These are phyloP conservation scores for Sesbania bispinosa DNA, from an alignment of 306 rosid genomes.

Conservation along the genomic window DNA sequence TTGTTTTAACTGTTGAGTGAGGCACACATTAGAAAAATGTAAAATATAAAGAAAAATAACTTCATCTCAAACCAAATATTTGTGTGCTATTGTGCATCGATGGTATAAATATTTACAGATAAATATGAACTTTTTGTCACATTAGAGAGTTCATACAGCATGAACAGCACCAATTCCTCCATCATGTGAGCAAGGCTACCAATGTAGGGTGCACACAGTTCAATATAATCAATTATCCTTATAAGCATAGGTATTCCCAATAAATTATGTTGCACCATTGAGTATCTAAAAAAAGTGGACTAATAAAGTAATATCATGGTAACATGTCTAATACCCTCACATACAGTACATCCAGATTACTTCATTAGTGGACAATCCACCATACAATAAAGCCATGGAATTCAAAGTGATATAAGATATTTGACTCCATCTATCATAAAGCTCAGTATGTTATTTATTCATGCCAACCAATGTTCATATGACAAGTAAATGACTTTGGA, in stretches of 20 bases:
- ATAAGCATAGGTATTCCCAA: not conserved
- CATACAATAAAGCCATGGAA: not conserved
- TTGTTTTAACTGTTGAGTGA: constrained; percentile 50
- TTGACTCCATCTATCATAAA: not conserved
- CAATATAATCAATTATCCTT: constrained; percentile 5
- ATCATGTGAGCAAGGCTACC: not conserved
- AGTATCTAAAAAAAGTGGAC: not conserved
- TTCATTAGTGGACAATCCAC: not conserved
- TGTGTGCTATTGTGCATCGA: constrained; percentile 12
- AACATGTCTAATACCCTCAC: not conserved
- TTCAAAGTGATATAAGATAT: not conserved
- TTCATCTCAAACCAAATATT: constrained; percentile 8
- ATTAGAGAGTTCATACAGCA: constrained; percentile 8
- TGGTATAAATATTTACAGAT: not conserved
- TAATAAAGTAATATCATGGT: not conserved
- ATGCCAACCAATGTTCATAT: not conserved
- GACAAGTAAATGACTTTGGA: constrained; percentile 6
- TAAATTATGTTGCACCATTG: not conserved
- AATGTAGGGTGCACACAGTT: not conserved
- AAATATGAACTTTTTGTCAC: not conserved
- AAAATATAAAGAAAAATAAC: constrained; percentile 14
- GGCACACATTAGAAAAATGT: constrained; percentile 32
- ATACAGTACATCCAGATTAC: constrained; percentile 4
- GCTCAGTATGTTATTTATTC: constrained; percentile 3
- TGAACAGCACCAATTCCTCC: not conserved